These are phyloP conservation scores for Cystobasidiopsis lactophilus DNA, from an alignment of 768 basidiomycete species.

Conservation along the genomic window DNA sequence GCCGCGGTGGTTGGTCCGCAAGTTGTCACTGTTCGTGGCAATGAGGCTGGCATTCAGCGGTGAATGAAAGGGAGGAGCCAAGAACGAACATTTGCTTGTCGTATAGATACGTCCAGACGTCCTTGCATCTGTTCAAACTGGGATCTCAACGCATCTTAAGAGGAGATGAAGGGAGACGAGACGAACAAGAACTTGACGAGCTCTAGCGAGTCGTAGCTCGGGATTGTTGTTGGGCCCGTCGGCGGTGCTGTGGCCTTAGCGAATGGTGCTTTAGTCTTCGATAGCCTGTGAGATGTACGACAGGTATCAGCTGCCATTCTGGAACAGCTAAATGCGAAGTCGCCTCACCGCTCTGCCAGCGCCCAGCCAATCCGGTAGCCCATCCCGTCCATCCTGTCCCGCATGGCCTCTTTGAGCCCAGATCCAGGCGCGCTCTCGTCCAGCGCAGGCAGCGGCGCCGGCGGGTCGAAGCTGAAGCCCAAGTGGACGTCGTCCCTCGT, in stretches of 20 bases:
- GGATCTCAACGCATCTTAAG: background rate
- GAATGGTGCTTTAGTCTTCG: conserved; percentile 12
- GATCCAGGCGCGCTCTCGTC: background rate
- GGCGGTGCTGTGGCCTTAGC: conserved; percentile 2
- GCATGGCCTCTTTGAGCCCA: background rate
- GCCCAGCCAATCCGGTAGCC: conserved; percentile 16
- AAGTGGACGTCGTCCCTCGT: conserved; percentile 4
- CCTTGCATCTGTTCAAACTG: conserved; percentile 5
- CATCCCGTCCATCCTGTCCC: conserved; percentile 9
- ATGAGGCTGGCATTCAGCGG: too few species aligned
- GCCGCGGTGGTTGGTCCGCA: conserved; percentile 20
- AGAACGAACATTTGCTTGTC: conserved; percentile 17
- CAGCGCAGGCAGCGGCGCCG: background rate
- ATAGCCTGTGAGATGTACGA: conserved; percentile 9
- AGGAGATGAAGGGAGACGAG: background rate
- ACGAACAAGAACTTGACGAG: conserved; percentile 19
- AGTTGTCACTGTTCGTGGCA: conserved; percentile 15
- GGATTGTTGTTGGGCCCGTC: conserved; percentile 1
- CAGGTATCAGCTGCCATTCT: too few species aligned
- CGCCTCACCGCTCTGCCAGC: conserved; percentile 12
- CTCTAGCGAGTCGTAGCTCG: conserved; percentile 14
- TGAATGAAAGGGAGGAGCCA: background rate
- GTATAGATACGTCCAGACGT: conserved; percentile 17
- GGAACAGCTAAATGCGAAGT: background rate
- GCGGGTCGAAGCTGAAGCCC: background rate